Base-by-base conservation (phyloP, 1,139 yeast species). In the Yamadazyma dendronema region DNA sequence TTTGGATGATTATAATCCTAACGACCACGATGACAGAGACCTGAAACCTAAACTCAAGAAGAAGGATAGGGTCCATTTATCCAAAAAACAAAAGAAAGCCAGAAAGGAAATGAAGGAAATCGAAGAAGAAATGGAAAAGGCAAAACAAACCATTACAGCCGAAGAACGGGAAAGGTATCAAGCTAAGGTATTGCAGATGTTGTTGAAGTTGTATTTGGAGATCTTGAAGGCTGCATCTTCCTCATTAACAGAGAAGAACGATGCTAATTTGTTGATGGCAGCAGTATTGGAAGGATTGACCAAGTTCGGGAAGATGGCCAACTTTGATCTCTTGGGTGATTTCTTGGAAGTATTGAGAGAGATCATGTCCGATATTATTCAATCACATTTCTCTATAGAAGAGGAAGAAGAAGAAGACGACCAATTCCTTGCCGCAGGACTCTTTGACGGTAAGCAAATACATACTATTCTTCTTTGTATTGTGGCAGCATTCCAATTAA, bases 261-360 rank as follows among this genome's bases (percentile, higher is more conserved):
- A 78, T 32, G 75, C 77, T n/a, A 50, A 52, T 16, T 48, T 48
- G 13, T 67, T 92, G 39, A 81, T 88, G 72, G 96, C 95, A 7
- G 74, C 92, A 0, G 95, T 92, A 0, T 69, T 92, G 37, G 97
- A 92, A 66, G 97, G 97, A 5, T 65, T 92, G 40, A 86, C 97
- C 2, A 80, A 79, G 56, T 89, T 84, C 56, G 96, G 97, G 3
- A 92, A 84, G 54, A 82, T 90, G 81, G 90, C 95, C 26, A 92
- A 92, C 56, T 79, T 92, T 38, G 97, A 92, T 48, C 69, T 92
- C 37, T 74, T 92, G 49, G 97, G 97, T 21, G 98, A 92, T 58
- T 81, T 92, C 59, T 70, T 92, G 34, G 95, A 85, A 57, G 96
- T 89, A 3, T 72, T 92, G 54, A 73, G 94, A 50, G 97, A 92